Percentiles rank a stretch among this genome's conserved stretches.
Evolutionary conservation across 2,329 filamentous ascomycete genomes (phyloP).

Genomic region (Metarhizium rileyi): DNA sequence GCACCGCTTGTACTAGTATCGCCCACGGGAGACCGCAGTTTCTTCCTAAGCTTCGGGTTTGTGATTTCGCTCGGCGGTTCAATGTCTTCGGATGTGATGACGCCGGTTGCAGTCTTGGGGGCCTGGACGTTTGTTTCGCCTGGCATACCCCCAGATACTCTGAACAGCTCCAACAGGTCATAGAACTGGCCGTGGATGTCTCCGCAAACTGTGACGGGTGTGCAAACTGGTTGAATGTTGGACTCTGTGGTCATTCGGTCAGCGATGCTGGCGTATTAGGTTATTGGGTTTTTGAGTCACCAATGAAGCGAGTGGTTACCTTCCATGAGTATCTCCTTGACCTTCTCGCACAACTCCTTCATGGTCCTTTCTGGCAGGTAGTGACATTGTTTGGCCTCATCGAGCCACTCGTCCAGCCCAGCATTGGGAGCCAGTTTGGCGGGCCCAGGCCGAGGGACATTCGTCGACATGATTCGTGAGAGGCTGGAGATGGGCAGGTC

Average conservation of each 20-base stretch:
- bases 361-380: conserved; percentile 93
- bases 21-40: conserved; percentile 48
- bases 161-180: conserved; percentile 91
- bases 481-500: conserved; percentile 9
- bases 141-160: conserved; percentile 93
- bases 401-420: conserved; percentile 90
- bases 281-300: no score
- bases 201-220: conserved; percentile 92
- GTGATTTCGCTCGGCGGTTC: conserved; percentile 85
- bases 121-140: conserved; percentile 64
- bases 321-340: conserved; percentile 99
- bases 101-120: conserved; percentile 57
- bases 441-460: conserved; percentile 79
- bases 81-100: conserved; percentile 84
- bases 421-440: conserved; percentile 76
- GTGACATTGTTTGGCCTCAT: conserved; percentile 93
- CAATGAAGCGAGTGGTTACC: conserved; percentile 38
- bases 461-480: conserved; percentile 28
- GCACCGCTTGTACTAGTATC: conserved; percentile 32
- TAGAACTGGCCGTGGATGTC: conserved; percentile 99
- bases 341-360: conserved; percentile 98
- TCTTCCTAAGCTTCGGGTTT: conserved; percentile 77
- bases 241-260: conserved; percentile 54
- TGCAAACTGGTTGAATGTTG: conserved; percentile 96
- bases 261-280: neutral